Evolutionary conservation across 192 early-diverging fungal genomes (phyloP).

Genomic region (Entomortierella chlamydospora): DNA sequence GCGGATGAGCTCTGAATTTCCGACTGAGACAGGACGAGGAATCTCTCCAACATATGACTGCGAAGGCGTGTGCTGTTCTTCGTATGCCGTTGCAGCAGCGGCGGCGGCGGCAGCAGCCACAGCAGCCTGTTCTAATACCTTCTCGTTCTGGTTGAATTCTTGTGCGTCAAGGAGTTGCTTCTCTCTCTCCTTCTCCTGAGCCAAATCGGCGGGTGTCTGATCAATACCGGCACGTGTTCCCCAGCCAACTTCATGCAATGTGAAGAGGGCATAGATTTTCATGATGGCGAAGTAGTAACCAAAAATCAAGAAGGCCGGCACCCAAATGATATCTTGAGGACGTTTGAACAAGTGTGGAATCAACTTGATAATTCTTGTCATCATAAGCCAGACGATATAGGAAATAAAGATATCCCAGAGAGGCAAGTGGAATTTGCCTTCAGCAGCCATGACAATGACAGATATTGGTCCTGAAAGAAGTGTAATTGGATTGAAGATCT

Average conservation of each 20-base stretch:
- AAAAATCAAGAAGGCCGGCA: slow-evolving; percentile 77
- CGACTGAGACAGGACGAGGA: slow-evolving; percentile 26
- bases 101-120: slow-evolving; percentile 29
- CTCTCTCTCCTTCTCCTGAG: slow-evolving; percentile 55
- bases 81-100: slow-evolving; percentile 26
- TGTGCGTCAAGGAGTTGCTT: slow-evolving; percentile 26
- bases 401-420: slow-evolving; percentile 70
- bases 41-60: slow-evolving; percentile 13
- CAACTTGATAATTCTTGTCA: slow-evolving; percentile 75
- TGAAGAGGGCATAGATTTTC: slow-evolving; percentile 79
- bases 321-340: slow-evolving; percentile 71
- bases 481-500: slow-evolving; percentile 80
- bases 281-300: slow-evolving; percentile 78
- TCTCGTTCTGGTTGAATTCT: slow-evolving; percentile 9
- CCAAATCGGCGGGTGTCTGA: slow-evolving; percentile 53
- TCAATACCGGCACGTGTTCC: slow-evolving; percentile 71
- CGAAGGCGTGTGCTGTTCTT: slow-evolving; percentile 9
- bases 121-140: slow-evolving; percentile 31
- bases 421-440: slow-evolving; percentile 61
- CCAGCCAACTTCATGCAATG: slow-evolving; percentile 77
- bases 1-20: slow-evolving; percentile 43
- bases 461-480: slow-evolving; percentile 72
- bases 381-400: slow-evolving; percentile 71
- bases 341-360: slow-evolving; percentile 72
- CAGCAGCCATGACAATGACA: slow-evolving; percentile 61